phyloP scores from a whole-genome alignment of 768 basidiomycete genomes.

The Suillus paluster region DNA sequence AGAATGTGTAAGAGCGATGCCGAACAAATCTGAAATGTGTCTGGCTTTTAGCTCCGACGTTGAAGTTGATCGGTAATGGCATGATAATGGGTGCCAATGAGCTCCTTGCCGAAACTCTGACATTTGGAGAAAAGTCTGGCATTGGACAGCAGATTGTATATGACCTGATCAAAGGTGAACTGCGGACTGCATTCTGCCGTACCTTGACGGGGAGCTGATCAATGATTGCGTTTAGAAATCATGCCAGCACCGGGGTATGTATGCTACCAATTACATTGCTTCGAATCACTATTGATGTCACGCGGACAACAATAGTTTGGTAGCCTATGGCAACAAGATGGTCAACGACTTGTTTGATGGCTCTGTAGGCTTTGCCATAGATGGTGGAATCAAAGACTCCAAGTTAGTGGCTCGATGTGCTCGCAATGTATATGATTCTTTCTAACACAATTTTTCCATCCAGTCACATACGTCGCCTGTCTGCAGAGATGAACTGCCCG shows the following conservation, averaged over 20 bases:
- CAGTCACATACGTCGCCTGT: constrained; percentile 73
- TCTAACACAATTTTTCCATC: constrained; percentile 14
- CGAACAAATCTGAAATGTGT: neutral
- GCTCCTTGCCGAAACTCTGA: constrained; percentile 81
- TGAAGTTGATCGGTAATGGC: constrained; percentile 83
- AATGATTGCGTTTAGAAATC: constrained; percentile 48
- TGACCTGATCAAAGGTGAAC: constrained; percentile 58
- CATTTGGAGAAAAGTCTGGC: constrained; percentile 83
- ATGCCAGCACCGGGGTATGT: constrained; percentile 66
- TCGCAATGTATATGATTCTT: neutral
- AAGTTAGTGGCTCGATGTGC: constrained; percentile 40
- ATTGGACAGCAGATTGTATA: constrained; percentile 67
- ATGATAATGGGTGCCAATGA: constrained; percentile 79
- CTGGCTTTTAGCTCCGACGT: constrained; percentile 54
- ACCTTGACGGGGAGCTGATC: constrained; percentile 19
- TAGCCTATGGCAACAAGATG: constrained; percentile 70
- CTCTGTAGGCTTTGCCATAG: constrained; percentile 73
- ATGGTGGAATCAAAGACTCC: constrained; percentile 90
- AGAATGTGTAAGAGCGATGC: neutral
- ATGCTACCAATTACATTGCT: constrained; percentile 1
- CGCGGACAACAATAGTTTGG: constrained; percentile 39
- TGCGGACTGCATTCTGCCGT: neutral
- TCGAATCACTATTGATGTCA: constrained; percentile 6
- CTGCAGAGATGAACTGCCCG: constrained; percentile 64
- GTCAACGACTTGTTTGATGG: constrained; percentile 76